Evolutionary conservation across 2,329 filamentous ascomycete genomes (phyloP), one percentile per base, ranked within the genome.

Genomic region (Trichoderma sp.): DNA sequence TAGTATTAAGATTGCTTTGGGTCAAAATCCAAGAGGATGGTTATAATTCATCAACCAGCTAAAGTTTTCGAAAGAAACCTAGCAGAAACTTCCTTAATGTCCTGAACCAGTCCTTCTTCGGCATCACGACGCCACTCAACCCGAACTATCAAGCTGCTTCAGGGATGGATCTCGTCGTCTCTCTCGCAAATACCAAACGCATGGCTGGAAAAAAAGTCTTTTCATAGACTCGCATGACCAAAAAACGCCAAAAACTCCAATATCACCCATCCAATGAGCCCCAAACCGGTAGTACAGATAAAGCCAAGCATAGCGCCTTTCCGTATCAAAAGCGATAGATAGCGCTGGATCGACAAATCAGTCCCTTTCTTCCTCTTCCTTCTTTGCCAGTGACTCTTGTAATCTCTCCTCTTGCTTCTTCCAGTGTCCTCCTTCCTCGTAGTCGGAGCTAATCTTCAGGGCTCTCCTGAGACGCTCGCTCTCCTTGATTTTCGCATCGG

Each of bases 401-500:
- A 89, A 74, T 77, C 92, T 88, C 84, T 96, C 94, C 81, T 97
- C 94, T 83, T 97, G 93, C 78, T 91, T 92, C 85, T 91, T 92
- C 94, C 95, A 97, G 83, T 98, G 94, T 67, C 92, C 90, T 6
- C 94, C 95, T 83, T 97, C 94, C 82, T 96, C 92, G 80, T 97
- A 97, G 83, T 96, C 90, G 82, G 93, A 92, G 81, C 92, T 92
- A 80, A 98, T 97, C 67, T 95, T 95, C 79, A 99, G 87, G 8
- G 97, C 97, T 84, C 89, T 94, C 78, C 96, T 88, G 83, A 99
- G 86, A 80, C 94, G 90, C 85, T 98, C 95, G 84, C 93, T 98
- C 88, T 99, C 97, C 83, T 94, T 93, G 79, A 97, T 96, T 89
- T 99, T 99, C 76, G 96, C 97, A 81, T 97, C 94, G 21, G 97